Base-by-base conservation (phyloP, 2,329 filamentous ascomycete species). In the Emmonsiellopsis sp. region DNA sequence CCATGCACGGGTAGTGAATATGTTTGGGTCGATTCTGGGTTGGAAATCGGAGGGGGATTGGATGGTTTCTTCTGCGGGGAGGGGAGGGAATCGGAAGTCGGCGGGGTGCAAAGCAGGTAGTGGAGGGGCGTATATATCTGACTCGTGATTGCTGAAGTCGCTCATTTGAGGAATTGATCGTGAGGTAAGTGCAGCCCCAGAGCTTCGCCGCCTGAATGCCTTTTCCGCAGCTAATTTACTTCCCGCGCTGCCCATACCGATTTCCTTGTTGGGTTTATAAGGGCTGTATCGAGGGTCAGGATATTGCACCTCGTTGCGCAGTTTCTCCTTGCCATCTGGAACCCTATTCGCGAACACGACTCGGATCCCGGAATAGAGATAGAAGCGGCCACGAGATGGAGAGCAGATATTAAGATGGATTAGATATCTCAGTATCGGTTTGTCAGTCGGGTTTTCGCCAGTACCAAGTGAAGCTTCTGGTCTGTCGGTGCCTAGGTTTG, bases 331-430 rank as follows among this genome's bases (percentile, higher is more conserved):
- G 42, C 89, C 92, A 62, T 97, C 93, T 0, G 93, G 92, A 0
- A 96, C 92, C 31, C 93, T 83, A 65, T 97, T 97, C 52, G 93
- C 93, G 67, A 98, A 98, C 2, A 98, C 92, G 37, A 97, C 88
- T 11, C 93, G 84, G 55, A 97, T 87, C 61, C 83, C 89, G 63
- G 93, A 94, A 74, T 97, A 93, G 5, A 98, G 76, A 62, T 90
- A 97, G 67, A 85, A 95, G 10, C 91, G 83, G 5, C 88, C 89
- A 58, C 85, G 87, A 0, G 85, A 82, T 0, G 89, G 86, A 62
- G 86, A 92, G 70, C 92, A 97, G 54, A 98, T 93, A 65, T 97
- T 89, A 49, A 98, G 65, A 65, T 98, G 93, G 52, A 95, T 83
- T 14, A 98, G 78, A 68, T 98, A 97, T 50, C 93, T 83, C 39